Percentiles rank a stretch among this genome's conserved stretches.
These are phyloP conservation scores for Logfia minima DNA, from an alignment of 129 eudicot species.

Conservation along the genomic window DNA sequence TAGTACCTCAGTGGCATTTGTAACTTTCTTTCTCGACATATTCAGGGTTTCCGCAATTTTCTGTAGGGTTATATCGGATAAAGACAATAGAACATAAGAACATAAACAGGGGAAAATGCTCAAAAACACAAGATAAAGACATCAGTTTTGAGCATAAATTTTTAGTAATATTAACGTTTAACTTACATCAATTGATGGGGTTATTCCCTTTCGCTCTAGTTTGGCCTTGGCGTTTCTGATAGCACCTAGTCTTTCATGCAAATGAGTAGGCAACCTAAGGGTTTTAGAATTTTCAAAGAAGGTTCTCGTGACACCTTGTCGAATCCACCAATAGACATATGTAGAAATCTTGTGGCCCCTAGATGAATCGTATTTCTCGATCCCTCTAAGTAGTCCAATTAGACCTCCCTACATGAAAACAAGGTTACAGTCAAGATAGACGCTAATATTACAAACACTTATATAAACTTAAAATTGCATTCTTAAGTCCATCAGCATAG, in stretches of 20 bases:
- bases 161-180: not conserved
- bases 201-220: constrained; percentile 80
- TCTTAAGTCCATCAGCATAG: not conserved
- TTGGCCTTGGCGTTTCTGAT: constrained; percentile 78
- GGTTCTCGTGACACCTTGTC: constrained; percentile 98
- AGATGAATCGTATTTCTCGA: constrained; percentile 94
- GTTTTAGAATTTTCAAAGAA: constrained; percentile 77
- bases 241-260: constrained; percentile 84
- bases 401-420: constrained; percentile 73
- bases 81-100: constrained; percentile 10
- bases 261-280: constrained; percentile 77
- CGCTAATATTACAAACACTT: not conserved
- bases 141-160: constrained; percentile 1
- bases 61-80: constrained; percentile 39
- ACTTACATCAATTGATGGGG: constrained; percentile 86
- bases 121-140: not conserved
- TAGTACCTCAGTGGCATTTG: constrained; percentile 92
- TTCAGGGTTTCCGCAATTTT: constrained; percentile 73
- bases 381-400: constrained; percentile 89
- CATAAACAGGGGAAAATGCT: not conserved
- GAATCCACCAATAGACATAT: constrained; percentile 99
- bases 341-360: constrained; percentile 94
- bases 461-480: constrained; percentile 7
- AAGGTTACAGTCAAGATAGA: not conserved
- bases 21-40: constrained; percentile 88